Evolutionary conservation across 495 filamentous ascomycete genomes (phyloP).

Genomic region (Staphylotrichum tortipilum): DNA sequence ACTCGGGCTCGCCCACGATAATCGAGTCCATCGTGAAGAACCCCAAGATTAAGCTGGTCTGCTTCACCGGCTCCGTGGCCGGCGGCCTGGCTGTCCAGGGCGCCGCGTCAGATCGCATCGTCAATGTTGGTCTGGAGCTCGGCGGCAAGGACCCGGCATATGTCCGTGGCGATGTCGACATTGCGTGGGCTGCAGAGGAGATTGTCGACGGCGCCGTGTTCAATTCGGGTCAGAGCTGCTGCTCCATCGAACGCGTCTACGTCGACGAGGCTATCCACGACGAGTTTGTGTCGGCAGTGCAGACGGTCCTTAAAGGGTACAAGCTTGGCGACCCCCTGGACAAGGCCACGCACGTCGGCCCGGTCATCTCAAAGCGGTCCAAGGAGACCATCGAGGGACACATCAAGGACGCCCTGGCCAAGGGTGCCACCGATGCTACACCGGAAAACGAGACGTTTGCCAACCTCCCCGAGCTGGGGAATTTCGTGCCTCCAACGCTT

Average conservation of each 20-base stretch:
- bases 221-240: constrained; percentile 96
- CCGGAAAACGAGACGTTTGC: constrained; percentile 70
- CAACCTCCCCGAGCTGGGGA: constrained; percentile 60
- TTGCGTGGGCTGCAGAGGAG: constrained; percentile 83
- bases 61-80: constrained; percentile 89
- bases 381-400: constrained; percentile 69
- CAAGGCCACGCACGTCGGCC: constrained; percentile 71
- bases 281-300: constrained; percentile 63
- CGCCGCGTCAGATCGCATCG: constrained; percentile 68
- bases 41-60: constrained; percentile 64
- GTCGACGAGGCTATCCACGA: constrained; percentile 80
- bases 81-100: constrained; percentile 79
- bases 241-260: constrained; percentile 85
- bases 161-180: constrained; percentile 73
- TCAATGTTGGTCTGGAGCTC: constrained; percentile 79
- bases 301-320: constrained; percentile 78
- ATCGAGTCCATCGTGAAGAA: constrained; percentile 67
- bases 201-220: constrained; percentile 91
- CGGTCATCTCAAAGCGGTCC: constrained; percentile 73
- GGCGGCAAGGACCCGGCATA: constrained; percentile 94
- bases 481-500: constrained; percentile 79
- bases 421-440: constrained; percentile 76
- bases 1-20: constrained; percentile 62
- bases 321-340: constrained; percentile 81
- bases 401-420: constrained; percentile 72